These are phyloP conservation scores for Sclerotinia minor DNA, from an alignment of 2,329 filamentous ascomycete species.

Conservation along the genomic window DNA sequence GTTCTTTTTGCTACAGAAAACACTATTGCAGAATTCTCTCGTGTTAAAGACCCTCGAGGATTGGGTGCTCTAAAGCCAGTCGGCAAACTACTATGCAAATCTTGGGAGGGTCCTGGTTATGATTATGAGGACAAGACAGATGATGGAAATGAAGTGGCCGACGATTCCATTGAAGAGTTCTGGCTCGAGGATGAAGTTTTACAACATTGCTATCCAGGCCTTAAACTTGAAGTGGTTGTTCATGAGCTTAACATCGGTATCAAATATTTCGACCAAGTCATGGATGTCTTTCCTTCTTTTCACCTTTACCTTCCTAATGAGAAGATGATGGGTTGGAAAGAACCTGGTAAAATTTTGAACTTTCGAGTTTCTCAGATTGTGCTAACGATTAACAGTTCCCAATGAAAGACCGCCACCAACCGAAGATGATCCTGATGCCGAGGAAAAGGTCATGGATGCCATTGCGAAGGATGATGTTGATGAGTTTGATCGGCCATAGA, in stretches of 20 bases:
- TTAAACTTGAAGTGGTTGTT: conserved; percentile 60
- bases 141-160: conserved; percentile 34
- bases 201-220: conserved; percentile 59
- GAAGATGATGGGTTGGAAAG: conserved; percentile 66
- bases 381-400: conserved; percentile 31
- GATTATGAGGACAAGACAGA: conserved; percentile 36
- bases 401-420: conserved; percentile 38
- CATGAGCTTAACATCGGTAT: conserved; percentile 60
- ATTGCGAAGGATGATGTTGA: conserved; percentile 26
- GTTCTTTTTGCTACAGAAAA: conserved; percentile 51
- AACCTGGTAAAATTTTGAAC: conserved; percentile 45
- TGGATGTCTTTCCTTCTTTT: conserved; percentile 59
- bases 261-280: conserved; percentile 62
- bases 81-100: conserved; percentile 49
- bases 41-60: conserved; percentile 43
- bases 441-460: conserved; percentile 33
- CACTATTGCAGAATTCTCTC: conserved; percentile 48
- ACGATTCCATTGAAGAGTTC: conserved; percentile 53
- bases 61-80: conserved; percentile 44
- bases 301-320: conserved; percentile 67
- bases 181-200: conserved; percentile 66
- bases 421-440: conserved; percentile 38
- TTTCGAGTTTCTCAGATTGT: not conserved
- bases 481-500: conserved; percentile 6
- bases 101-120: conserved; percentile 44